Conservation (phyloP, 2,329 filamentous ascomycete genomes). For the Fusarium chuoi region DNA sequence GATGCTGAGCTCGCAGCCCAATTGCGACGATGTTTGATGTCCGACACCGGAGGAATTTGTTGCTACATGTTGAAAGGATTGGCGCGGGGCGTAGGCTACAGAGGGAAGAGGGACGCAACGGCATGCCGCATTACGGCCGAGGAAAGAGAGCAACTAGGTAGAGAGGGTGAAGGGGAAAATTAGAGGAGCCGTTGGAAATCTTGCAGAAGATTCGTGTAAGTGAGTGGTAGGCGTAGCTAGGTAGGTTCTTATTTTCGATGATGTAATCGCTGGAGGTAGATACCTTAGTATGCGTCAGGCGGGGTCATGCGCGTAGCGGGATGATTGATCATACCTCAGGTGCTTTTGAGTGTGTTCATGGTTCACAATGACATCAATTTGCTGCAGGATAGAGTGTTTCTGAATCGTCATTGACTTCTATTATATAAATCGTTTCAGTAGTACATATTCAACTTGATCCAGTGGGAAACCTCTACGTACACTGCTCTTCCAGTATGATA, state of each 20-base stretch:
- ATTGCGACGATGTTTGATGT: neutral
- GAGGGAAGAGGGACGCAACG: conserved; percentile 54
- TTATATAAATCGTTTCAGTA: neutral
- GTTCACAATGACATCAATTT: conserved; percentile 6
- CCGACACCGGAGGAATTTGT: conserved; percentile 38
- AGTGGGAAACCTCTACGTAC: neutral
- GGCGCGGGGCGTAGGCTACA: conserved; percentile 37
- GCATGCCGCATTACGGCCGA: conserved; percentile 71
- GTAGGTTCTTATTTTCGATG: conserved; percentile 33
- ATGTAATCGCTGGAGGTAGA: conserved; percentile 42
- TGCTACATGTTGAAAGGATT: conserved; percentile 32
- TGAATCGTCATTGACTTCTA: neutral
- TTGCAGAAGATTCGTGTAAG: conserved; percentile 2
- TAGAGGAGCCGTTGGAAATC: neutral
- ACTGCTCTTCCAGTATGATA: neutral
- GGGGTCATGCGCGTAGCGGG: conserved; percentile 38
- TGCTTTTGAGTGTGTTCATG: neutral
- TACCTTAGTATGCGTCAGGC: conserved; percentile 31
- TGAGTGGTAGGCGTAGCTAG: neutral
- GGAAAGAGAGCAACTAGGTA: neutral
- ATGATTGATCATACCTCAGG: neutral
- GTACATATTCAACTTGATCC: neutral
- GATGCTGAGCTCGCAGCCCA: conserved; percentile 25
- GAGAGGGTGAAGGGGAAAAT: too few species aligned
- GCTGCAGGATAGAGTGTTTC: neutral